phyloP scores from a whole-genome alignment of 176 grass and related monocot genomes.

The Oryza coarctata region DNA sequence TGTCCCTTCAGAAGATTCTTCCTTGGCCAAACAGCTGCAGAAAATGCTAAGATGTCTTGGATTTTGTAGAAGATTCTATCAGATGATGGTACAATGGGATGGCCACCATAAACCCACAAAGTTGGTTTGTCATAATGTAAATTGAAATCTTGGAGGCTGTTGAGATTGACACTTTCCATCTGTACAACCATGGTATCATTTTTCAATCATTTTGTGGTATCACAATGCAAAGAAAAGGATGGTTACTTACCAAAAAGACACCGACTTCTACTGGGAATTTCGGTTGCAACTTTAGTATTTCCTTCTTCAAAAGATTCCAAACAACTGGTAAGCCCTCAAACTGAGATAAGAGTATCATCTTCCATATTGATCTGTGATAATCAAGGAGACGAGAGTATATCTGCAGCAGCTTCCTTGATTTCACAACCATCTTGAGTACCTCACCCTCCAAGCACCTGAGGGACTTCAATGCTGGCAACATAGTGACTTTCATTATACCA shows the following conservation, averaged over 20 bases:
- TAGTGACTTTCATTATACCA: constrained; percentile 37
- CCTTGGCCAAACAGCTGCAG: constrained; percentile 57
- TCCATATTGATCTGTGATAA: constrained; percentile 84
- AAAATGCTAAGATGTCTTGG: constrained; percentile 64
- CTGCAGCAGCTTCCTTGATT: constrained; percentile 41
- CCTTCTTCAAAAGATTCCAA: constrained; percentile 81
- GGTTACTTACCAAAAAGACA: constrained; percentile 61
- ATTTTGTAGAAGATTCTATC: constrained; percentile 55
- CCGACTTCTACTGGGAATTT: constrained; percentile 48
- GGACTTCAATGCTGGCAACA: constrained; percentile 54
- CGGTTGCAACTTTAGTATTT: constrained; percentile 59
- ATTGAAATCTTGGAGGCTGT: constrained; percentile 51
- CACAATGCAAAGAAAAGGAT: constrained; percentile 19
- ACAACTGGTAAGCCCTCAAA: constrained; percentile 59
- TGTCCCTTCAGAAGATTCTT: constrained; percentile 51
- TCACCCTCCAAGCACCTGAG: constrained; percentile 62
- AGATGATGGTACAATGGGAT: constrained; percentile 74
- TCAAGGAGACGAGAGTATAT: constrained; percentile 67
- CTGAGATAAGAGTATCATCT: constrained; percentile 56
- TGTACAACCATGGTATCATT: constrained; percentile 40
- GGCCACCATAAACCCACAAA: constrained; percentile 77
- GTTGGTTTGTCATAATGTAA: constrained; percentile 56
- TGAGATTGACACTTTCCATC: constrained; percentile 64
- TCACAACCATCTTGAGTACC: constrained; percentile 53
- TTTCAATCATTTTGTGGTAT: constrained; percentile 23